Evolutionary conservation across 73 alveolate species (phyloP).

Genomic region (Uronychia binucleata): DNA sequence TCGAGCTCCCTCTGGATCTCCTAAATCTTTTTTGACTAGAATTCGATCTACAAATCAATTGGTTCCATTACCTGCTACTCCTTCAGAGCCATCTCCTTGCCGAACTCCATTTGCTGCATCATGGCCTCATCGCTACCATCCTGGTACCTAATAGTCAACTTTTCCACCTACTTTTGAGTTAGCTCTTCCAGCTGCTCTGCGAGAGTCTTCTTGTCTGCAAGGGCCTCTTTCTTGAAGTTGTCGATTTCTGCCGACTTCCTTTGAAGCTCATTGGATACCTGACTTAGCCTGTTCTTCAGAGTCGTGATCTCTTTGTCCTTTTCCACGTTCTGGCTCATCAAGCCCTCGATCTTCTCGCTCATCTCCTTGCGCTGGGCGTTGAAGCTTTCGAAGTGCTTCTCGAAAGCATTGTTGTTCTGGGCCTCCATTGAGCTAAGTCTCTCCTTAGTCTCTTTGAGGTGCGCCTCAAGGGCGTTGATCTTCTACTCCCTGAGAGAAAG

Average conservation of each 20-base stretch:
- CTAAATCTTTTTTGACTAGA: background rate
- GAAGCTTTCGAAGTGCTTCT: conserved; percentile 54
- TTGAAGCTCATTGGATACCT: conserved; percentile 37
- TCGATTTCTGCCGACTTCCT: conserved; percentile 56
- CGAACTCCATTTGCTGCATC: conserved; percentile 7
- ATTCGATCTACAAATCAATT: background rate
- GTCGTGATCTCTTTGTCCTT: conserved; percentile 64
- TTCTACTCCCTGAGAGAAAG: conserved; percentile 48
- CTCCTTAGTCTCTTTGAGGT: conserved; percentile 51
- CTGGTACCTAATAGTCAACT: background rate
- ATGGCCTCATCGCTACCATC: background rate
- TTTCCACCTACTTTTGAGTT: background rate
- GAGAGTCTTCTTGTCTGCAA: background rate
- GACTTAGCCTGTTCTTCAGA: conserved; percentile 23
- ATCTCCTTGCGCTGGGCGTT: conserved; percentile 66
- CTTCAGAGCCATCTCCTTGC: conserved; percentile 9
- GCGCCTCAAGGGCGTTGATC: conserved; percentile 53
- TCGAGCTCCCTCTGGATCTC: background rate
- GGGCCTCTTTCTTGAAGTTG: background rate
- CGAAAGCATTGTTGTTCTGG: conserved; percentile 53
- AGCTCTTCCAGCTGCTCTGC: background rate
- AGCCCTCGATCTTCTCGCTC: conserved; percentile 60
- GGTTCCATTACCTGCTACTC: conserved; percentile 1
- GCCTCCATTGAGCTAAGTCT: conserved; percentile 34
- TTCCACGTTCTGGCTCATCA: conserved; percentile 52